phyloP scores from a whole-genome alignment of 2,329 filamentous ascomycete species.

The Neofusicoccum laricinum region DNA sequence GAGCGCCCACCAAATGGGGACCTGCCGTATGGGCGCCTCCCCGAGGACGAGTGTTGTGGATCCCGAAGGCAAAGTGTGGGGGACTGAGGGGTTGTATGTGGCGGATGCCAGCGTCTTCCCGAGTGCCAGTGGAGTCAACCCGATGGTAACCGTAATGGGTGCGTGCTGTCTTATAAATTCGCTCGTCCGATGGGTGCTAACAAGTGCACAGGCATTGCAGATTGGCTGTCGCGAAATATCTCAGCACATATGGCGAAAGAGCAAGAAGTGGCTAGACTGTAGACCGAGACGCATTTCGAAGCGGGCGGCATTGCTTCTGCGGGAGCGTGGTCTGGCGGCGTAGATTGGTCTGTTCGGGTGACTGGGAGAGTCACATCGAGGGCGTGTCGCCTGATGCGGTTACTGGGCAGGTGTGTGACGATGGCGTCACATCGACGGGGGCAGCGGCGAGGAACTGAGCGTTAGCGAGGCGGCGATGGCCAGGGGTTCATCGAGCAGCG shows the following conservation, averaged over 20 bases:
- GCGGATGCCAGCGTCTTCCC: slow-evolving; percentile 75
- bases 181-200: neutral
- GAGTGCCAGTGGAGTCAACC: slow-evolving; percentile 74
- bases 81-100: slow-evolving; percentile 62
- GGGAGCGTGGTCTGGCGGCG: neutral
- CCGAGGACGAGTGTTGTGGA: slow-evolving; percentile 45
- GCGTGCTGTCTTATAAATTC: slow-evolving; percentile 8
- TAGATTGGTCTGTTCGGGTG: slow-evolving; percentile 1
- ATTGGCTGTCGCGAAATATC: slow-evolving; percentile 34
- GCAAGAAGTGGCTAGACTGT: slow-evolving; percentile 7
- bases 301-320: neutral
- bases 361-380: neutral
- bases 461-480: neutral
- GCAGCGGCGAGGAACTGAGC: neutral
- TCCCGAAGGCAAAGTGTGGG: slow-evolving; percentile 56
- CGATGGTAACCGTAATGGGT: slow-evolving; percentile 73
- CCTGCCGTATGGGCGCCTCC: slow-evolving; percentile 65
- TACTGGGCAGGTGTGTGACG: slow-evolving; percentile 3
- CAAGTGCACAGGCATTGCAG: slow-evolving; percentile 28
- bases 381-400: slow-evolving; percentile 1
- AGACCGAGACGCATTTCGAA: neutral
- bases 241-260: slow-evolving; percentile 23
- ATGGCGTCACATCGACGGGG: neutral
- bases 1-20: slow-evolving; percentile 81
- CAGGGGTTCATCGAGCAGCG: neutral